These are phyloP conservation scores for Blastomyces silverae DNA, from an alignment of 2,329 filamentous ascomycete species.

Conservation along the genomic window DNA sequence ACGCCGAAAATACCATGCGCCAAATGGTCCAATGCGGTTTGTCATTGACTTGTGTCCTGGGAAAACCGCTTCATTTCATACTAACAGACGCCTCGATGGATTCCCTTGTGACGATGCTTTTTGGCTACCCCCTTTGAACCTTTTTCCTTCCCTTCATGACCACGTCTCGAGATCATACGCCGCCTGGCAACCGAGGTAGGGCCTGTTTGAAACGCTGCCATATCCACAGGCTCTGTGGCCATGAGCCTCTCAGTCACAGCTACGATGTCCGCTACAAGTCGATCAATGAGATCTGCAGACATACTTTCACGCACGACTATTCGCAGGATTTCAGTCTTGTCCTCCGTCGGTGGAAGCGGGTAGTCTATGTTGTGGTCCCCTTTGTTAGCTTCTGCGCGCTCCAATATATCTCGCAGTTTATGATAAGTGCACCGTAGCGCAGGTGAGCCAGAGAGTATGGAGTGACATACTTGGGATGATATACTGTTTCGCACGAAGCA, in stretches of 20 bases:
- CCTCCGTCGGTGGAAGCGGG: slow-evolving; percentile 55
- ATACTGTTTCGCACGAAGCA: slow-evolving; percentile 61
- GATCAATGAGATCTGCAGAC: slow-evolving; percentile 60
- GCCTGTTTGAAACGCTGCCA: slow-evolving; percentile 44
- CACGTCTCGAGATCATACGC: slow-evolving; percentile 22
- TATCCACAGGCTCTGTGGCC: slow-evolving; percentile 46
- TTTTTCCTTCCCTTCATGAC: neutral
- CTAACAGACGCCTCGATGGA: slow-evolving; percentile 24
- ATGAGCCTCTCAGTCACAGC: slow-evolving; percentile 57
- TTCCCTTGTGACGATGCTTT: slow-evolving; percentile 17
- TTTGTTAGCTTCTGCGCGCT: neutral
- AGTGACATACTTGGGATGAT: slow-evolving; percentile 55
- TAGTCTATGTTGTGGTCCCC: slow-evolving; percentile 45
- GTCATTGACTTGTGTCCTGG: neutral
- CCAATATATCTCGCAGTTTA: neutral
- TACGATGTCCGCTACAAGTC: slow-evolving; percentile 56
- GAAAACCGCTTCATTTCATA: neutral
- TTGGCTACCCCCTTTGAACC: neutral
- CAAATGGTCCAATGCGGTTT: neutral
- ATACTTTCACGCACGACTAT: slow-evolving; percentile 61
- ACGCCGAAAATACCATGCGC: neutral
- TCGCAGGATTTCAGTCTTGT: slow-evolving; percentile 59
- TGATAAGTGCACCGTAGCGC: neutral
- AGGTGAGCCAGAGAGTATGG: neutral
- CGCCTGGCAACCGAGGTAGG: slow-evolving; percentile 39